Evolutionary conservation across 257 asterid genomes (phyloP), one percentile per base, ranked within the genome.

Genomic region (Capsicum chinense): DNA sequence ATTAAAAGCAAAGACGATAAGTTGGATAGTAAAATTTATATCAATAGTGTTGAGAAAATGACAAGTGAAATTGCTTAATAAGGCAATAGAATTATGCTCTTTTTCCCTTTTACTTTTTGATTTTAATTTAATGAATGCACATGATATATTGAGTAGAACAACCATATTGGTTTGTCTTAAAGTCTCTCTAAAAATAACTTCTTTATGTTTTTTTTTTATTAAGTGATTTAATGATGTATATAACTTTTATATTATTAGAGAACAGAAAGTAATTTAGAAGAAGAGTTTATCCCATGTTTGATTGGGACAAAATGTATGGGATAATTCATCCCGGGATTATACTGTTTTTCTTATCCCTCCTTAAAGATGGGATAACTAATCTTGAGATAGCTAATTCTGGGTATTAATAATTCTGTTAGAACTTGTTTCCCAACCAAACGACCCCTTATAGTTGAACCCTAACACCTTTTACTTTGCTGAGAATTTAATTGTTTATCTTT

Each of bases 71-170:
- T 67, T 11, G 12, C 48, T 15, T 67, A 62, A 81, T 67, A 62
- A 81, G 47, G 84, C 52, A 48, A 81, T 15, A 26, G 35, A 64
- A 19, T 82, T 16, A 52, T 80, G 63, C n/a, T 42, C 64, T 11
- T 70, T 19, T 56, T 5, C 5, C 71, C 16, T 68, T 66, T 54
- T 68, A 64, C 81, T 78, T 78, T 39, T 78, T 26, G 9, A 26
- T 26, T 4, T 78, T 21, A 78, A 78, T 78, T 78, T 26, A 78
- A 82, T 83, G 83, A 85, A 79, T 79, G 85, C 85, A 79, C 85
- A 85, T 83, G 88, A 73, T 44, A 44, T 58, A 78, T 80, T 82
- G 85, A 83, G 82, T 86, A 26, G 84, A 83, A 83, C 84, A 21
- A 82, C 83, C 37, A 17, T 62, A 37, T 74, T 79, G 84, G 48